Base-by-base conservation (phyloP, 2,329 filamentous ascomycete species). In the Diplodia seriata region DNA sequence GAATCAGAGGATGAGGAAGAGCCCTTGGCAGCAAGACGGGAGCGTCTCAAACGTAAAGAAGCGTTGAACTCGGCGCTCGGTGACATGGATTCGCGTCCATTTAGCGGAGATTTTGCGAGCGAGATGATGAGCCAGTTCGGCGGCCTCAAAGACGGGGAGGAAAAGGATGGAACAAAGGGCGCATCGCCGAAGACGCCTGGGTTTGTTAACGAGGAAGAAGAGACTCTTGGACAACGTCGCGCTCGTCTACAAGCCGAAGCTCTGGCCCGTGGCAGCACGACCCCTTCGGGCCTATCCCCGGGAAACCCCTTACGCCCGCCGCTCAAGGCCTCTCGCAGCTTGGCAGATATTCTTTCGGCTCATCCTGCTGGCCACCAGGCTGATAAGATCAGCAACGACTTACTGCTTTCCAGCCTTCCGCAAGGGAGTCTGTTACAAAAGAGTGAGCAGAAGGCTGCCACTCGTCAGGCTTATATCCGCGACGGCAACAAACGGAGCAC, bases 181-280 rank as follows among this genome's bases (percentile, higher is more conserved):
- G 54, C 47, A 26, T 51, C 57, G 1, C 63, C 63, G 69, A 69
- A 23, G 76, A 71, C 75, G 38, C 74, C 72, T 6, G 70, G 75
- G 2, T 70, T 70, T 18, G 72, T 73, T 4, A 76, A 73, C 20
- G 73, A 74, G 23, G 90, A 89, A 71, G 90, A 93, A 72, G 92
- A 95, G 75, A 94, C 92, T 0, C 83, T 95, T 0, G 92, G 91
- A 11, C 91, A 94, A 76, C 88, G 92, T 12, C 88, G 91, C 0
- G 88, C 87, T 33, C 86, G 92, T 31, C 82, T 95, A 1, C 91
- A 93, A 76, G 88, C 89, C 31, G 89, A 91, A 77, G 89, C 57
- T 14, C 15, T 62, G 23, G 57, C 57, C 31, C 89, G 7, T 85
- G 87, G 33, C 66, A 69, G 12, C 55, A 47, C 65, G 31, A 71